These are phyloP conservation scores for Pogostemon cablin DNA, from an alignment of 257 asterid species.

Conservation along the genomic window DNA sequence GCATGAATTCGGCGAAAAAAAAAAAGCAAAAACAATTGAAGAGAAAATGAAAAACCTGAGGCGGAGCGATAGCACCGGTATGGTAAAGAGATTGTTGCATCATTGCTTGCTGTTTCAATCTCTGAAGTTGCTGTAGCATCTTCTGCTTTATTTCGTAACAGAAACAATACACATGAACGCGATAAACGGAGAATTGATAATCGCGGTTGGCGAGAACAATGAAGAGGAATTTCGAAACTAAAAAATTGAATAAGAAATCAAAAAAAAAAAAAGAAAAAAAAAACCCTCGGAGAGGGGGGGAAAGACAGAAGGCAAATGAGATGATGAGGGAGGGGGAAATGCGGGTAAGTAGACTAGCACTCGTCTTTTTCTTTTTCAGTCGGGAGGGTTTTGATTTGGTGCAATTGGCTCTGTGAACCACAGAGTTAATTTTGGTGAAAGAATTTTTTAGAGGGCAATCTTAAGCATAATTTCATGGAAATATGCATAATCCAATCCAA, in stretches of 20 bases:
- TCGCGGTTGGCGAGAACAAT: not conserved
- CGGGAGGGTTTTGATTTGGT: slow-evolving; percentile 17
- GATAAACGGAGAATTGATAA: not conserved
- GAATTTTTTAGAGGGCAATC: no score
- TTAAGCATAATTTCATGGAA: no score
- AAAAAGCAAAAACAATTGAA: not conserved
- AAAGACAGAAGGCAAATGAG: slow-evolving; percentile 17
- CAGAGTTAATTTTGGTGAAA: not conserved
- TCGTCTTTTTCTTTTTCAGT: slow-evolving; percentile 18
- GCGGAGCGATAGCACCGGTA: slow-evolving; percentile 68
- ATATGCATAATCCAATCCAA: no score
- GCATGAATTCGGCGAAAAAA: not conserved
- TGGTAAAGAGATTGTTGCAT: slow-evolving; percentile 88
- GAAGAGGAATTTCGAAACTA: not conserved
- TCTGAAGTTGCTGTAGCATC: slow-evolving; percentile 66
- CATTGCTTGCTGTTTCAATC: slow-evolving; percentile 76
- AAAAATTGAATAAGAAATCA: not conserved
- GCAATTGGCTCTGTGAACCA: slow-evolving; percentile 25
- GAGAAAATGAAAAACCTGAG: slow-evolving; percentile 52
- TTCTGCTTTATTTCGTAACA: slow-evolving; percentile 23
- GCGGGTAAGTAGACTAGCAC: slow-evolving; percentile 25
- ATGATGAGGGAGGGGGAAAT: slow-evolving; percentile 23
- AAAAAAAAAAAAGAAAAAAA: slow-evolving; percentile 22
- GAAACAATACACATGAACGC: not conserved
- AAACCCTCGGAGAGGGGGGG: slow-evolving; percentile 50